Conservation (phyloP, 805 yeast species). For the Starmerella riodocensis region DNA sequence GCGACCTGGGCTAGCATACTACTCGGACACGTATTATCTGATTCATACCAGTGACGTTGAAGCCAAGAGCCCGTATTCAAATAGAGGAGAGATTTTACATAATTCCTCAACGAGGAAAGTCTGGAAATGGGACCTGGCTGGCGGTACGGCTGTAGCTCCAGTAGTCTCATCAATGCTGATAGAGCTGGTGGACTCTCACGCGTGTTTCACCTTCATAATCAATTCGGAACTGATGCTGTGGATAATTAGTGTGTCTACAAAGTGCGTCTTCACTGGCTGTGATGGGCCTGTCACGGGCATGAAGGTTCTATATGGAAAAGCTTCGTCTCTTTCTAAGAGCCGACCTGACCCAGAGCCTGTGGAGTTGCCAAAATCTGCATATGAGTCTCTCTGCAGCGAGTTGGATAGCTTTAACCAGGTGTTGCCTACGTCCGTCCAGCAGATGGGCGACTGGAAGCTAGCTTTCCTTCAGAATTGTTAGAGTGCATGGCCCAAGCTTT, state of each 20-base stretch:
- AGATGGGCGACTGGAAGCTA: conserved; percentile 25
- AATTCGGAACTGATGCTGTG: conserved; percentile 27
- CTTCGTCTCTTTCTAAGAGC: conserved; percentile 24
- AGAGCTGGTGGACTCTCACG: conserved; percentile 26
- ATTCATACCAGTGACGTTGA: conserved; percentile 24
- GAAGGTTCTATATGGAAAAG: conserved; percentile 36
- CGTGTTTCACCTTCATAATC: conserved; percentile 23
- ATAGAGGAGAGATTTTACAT: background rate
- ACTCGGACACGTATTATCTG: conserved; percentile 47
- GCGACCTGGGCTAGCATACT: conserved; percentile 30
- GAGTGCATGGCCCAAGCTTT: conserved; percentile 6
- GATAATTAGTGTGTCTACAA: conserved; percentile 38
- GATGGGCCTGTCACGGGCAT: conserved; percentile 25
- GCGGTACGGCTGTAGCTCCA: background rate
- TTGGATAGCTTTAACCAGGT: conserved; percentile 25
- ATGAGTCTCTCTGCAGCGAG: conserved; percentile 23
- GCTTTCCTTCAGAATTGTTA: conserved; percentile 19
- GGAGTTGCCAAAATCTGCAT: conserved; percentile 27
- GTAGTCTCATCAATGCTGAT: conserved; percentile 17
- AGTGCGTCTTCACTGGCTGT: conserved; percentile 20
- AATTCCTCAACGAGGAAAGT: no score
- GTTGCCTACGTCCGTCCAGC: conserved; percentile 28
- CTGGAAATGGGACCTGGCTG: conserved; percentile 43
- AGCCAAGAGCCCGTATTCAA: background rate
- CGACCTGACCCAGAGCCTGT: conserved; percentile 34